A percentile compares a stretch with the other conserved stretches of the same genome.
Conservation (phyloP, 768 basidiomycete genomes). For the Boletus subparvulus region DNA sequence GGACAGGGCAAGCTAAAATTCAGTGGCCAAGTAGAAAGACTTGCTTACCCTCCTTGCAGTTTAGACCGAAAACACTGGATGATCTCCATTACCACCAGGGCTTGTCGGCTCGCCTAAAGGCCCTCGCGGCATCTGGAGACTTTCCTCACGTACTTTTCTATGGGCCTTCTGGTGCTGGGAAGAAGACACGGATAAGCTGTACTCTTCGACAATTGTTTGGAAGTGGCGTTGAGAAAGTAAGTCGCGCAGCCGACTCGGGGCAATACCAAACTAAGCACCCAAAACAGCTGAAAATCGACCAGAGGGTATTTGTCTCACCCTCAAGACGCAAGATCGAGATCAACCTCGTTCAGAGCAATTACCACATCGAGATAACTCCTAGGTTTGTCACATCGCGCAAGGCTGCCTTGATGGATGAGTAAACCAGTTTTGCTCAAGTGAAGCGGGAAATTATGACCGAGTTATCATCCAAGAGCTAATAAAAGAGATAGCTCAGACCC, state of each 20-base stretch:
- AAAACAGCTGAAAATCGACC: conserved; percentile 91
- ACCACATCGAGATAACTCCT: conserved; percentile 95
- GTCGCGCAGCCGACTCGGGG: conserved; percentile 12
- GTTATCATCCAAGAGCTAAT: conserved; percentile 95
- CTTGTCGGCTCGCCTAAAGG: conserved; percentile 75
- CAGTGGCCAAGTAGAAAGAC: not conserved
- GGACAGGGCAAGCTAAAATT: conserved; percentile 38
- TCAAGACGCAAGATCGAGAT: conserved; percentile 93
- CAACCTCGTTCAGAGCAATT: conserved; percentile 97
- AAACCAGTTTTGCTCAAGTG: conserved; percentile 48
- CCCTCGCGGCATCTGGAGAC: conserved; percentile 85
- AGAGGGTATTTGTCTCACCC: conserved; percentile 91
- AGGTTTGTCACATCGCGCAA: conserved; percentile 52
- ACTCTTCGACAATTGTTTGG: conserved; percentile 90
- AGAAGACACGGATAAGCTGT: conserved; percentile 94
- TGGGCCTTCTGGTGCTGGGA: conserved; percentile 94
- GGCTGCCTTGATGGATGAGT: not conserved
- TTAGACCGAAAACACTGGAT: conserved; percentile 80
- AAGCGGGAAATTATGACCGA: conserved; percentile 93
- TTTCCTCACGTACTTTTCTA: conserved; percentile 99
- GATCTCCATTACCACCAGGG: conserved; percentile 85
- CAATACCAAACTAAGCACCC: not conserved
- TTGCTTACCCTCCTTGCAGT: conserved; percentile 44
- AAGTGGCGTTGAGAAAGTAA: conserved; percentile 86
- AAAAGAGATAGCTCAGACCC: conserved; percentile 98